Conservation (phyloP, 192 early-diverging fungal genomes). For the Gigaspora rosea region DNA sequence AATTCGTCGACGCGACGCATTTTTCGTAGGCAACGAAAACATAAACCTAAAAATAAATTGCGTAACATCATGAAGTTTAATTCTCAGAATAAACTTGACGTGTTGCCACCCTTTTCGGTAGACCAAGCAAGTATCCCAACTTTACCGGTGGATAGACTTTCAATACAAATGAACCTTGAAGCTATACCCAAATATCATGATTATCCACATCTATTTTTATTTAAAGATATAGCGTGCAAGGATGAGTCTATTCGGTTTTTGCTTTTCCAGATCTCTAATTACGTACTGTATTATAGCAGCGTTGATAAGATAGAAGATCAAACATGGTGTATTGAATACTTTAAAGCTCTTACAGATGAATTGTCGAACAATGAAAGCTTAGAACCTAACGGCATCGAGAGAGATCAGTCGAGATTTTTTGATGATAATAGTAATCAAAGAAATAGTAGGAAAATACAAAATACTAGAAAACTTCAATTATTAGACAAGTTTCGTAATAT, state of each 20-base stretch:
- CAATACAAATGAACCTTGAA: constrained; percentile 9
- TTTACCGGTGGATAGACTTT: neutral
- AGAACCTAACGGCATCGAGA: neutral
- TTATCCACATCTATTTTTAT: neutral
- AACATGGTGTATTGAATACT: constrained; percentile 5
- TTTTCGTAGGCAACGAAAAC: neutral
- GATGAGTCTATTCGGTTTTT: neutral
- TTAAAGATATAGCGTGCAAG: neutral
- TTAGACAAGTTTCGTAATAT: neutral
- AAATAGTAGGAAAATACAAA: neutral
- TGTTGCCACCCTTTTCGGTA: neutral
- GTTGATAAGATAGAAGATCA: neutral
- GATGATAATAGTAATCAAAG: neutral
- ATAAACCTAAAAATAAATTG: constrained; percentile 4
- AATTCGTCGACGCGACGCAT: neutral
- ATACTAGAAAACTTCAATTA: neutral
- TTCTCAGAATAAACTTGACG: neutral
- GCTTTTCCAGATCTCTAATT: neutral
- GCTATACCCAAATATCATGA: neutral
- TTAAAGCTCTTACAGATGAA: neutral
- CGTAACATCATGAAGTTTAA: constrained; percentile 2
- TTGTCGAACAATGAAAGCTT: neutral
- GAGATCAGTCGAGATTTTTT: neutral
- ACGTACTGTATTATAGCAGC: neutral
- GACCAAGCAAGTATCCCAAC: neutral